Evolutionary conservation across 2,329 filamentous ascomycete genomes (phyloP), one percentile per base, ranked within the genome.

Genomic region (Keithomyces neogunnii): DNA sequence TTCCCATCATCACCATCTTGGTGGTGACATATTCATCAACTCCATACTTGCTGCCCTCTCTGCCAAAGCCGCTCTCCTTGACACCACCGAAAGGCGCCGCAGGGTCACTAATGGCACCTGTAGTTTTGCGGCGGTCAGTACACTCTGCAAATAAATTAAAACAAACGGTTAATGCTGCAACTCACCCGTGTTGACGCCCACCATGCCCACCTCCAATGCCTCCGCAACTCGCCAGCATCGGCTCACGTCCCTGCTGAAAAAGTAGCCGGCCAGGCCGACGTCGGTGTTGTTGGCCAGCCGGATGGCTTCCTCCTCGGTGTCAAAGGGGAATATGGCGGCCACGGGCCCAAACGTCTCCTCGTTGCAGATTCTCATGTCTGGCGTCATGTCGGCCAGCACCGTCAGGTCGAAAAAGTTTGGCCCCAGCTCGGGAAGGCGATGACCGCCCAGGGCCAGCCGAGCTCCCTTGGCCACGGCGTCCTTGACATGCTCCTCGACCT

Each of bases 281-380:
- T 36, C 11, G 8, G 33, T 36, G 11, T 36, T 36, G 33, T 36
- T 36, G 5, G 33, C 33, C 33, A 8, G 33, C 11, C 33, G 33
- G 11, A 36, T 36, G 4, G 96, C 92, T 62, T 97, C 91, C 49
- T 86, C 84, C 70, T 97, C 92, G 0, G 85, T 89, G 42, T 88
- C 80, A 64, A 97, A 99, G 46, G 83, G 78, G 74, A 96, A 96
- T 10, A 97, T 70, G 0, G 88, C 92, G 0, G 91, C 92, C 0
- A 97, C 86, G 2, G 92, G 92, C 0, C 93, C 93, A 65, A 99
- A 99, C 0, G 92, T 99, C 74, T 99, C 93, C 69, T 97, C 92
- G 1, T 74, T 74, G 4, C 88, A 84, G 58, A 97, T 78, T 52
- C 80, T 77, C 92, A 96, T 96, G 36, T 91, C 82, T 52, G 77